Percentiles rank a stretch among this genome's conserved stretches.
These are phyloP conservation scores for Sistotremastrum suecicum DNA, from an alignment of 768 basidiomycete species.

Conservation along the genomic window DNA sequence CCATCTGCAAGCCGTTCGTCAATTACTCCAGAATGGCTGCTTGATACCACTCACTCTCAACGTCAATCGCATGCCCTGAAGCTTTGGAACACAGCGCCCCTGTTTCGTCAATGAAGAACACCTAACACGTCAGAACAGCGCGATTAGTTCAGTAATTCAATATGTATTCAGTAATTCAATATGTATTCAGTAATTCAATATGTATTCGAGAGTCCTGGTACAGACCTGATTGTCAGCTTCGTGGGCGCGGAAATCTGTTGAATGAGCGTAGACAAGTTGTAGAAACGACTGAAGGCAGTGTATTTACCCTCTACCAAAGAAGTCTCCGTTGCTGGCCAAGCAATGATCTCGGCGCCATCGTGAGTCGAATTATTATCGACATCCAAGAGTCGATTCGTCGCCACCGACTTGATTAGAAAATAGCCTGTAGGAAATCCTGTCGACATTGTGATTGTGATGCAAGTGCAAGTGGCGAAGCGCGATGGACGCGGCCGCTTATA, in stretches of 20 bases:
- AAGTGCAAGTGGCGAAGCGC: too few relatives aligned
- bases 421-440: slow-evolving; percentile 33
- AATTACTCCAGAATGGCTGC: neutral
- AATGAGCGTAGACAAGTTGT: neutral
- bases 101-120: slow-evolving; percentile 71
- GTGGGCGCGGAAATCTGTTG: slow-evolving; percentile 48
- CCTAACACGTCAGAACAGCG: slow-evolving; percentile 25
- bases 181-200: neutral
- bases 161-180: too few relatives aligned
- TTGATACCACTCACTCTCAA: slow-evolving; percentile 39
- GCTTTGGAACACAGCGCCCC: slow-evolving; percentile 67
- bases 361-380: slow-evolving; percentile 36
- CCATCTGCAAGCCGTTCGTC: slow-evolving; percentile 31
- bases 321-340: slow-evolving; percentile 62
- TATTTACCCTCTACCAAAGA: slow-evolving; percentile 62
- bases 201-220: neutral
- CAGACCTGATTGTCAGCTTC: slow-evolving; percentile 61
- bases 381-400: slow-evolving; percentile 41
- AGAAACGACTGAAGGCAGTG: neutral
- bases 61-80: slow-evolving; percentile 70
- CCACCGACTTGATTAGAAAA: slow-evolving; percentile 45
- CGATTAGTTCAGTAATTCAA: neutral
- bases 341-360: slow-evolving; percentile 46
- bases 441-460: neutral
- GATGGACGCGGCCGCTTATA: too few relatives aligned